phyloP scores from a whole-genome alignment of 2,329 filamentous ascomycete species.

The Fusarium tricinctum region DNA sequence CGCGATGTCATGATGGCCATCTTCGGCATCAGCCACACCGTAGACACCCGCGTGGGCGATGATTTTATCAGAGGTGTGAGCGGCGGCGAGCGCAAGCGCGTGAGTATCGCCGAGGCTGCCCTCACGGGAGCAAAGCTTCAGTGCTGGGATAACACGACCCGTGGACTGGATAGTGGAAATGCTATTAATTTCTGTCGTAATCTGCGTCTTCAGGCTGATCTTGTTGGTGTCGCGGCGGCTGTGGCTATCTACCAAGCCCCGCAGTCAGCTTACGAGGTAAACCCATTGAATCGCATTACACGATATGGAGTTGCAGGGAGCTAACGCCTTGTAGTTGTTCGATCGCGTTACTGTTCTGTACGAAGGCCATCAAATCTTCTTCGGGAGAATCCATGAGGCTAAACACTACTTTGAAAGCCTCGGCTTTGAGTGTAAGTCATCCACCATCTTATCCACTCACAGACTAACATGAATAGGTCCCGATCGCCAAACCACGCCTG shows the following conservation, averaged over 20 bases:
- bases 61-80: constrained; percentile 78
- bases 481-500: constrained; percentile 46
- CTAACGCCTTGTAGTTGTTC: constrained; percentile 67
- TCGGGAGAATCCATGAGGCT: constrained; percentile 69
- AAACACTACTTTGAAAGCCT: constrained; percentile 70
- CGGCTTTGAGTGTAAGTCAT: constrained; percentile 44
- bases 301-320: neutral
- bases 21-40: constrained; percentile 82
- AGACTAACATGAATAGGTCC: constrained; percentile 38
- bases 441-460: rapidly evolving
- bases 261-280: constrained; percentile 67
- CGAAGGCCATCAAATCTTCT: constrained; percentile 77
- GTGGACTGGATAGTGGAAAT: constrained; percentile 50
- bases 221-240: constrained; percentile 46
- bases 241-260: constrained; percentile 72
- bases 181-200: constrained; percentile 49
- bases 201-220: constrained; percentile 48
- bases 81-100: constrained; percentile 83
- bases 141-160: constrained; percentile 53
- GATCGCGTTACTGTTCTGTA: constrained; percentile 78
- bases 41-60: constrained; percentile 79
- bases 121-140: constrained; percentile 48
- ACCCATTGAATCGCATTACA: neutral
- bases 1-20: constrained; percentile 76
- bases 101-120: constrained; percentile 79